phyloP scores from a whole-genome alignment of 176 grass and related monocot genomes.

The Cenchrus americanus region DNA sequence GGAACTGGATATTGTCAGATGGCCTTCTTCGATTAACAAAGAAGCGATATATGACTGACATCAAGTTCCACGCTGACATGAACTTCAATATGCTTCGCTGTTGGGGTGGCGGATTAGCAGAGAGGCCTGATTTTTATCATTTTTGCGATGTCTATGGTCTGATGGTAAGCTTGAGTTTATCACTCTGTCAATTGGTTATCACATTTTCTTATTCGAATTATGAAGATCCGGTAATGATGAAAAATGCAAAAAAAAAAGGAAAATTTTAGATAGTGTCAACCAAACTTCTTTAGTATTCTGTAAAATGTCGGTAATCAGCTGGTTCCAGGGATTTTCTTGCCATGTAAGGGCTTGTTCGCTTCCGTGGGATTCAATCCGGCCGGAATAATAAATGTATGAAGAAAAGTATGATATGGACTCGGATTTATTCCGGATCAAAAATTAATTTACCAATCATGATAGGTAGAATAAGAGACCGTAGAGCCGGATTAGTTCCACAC shows the following conservation, averaged over 20 bases:
- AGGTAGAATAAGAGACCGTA: too few species aligned
- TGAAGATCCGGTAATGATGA: background rate
- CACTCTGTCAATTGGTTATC: constrained; percentile 19
- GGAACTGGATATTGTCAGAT: constrained; percentile 99
- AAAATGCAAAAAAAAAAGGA: background rate
- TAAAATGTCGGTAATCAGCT: constrained; percentile 25
- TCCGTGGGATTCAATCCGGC: too few species aligned
- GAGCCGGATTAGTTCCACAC: too few species aligned
- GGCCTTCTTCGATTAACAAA: constrained; percentile 84
- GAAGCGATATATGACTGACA: constrained; percentile 86
- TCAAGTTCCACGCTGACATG: constrained; percentile 96
- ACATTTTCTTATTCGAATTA: constrained; percentile 13
- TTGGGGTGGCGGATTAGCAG: constrained; percentile 93
- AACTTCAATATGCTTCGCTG: constrained; percentile 98
- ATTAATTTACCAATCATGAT: too few species aligned
- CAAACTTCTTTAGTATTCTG: constrained; percentile 13
- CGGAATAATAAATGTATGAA: too few species aligned
- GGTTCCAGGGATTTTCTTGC: constrained; percentile 24
- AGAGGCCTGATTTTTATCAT: constrained; percentile 93
- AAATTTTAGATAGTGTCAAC: background rate
- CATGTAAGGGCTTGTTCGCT: too few species aligned
- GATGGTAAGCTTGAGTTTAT: constrained; percentile 59
- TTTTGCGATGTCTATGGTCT: constrained; percentile 91
- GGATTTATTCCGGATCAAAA: too few species aligned
- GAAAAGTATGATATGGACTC: too few species aligned